Evolutionary conservation across 2,329 filamentous ascomycete genomes (phyloP), one percentile per base, ranked within the genome.

Genomic region (Xylaria polymorpha): DNA sequence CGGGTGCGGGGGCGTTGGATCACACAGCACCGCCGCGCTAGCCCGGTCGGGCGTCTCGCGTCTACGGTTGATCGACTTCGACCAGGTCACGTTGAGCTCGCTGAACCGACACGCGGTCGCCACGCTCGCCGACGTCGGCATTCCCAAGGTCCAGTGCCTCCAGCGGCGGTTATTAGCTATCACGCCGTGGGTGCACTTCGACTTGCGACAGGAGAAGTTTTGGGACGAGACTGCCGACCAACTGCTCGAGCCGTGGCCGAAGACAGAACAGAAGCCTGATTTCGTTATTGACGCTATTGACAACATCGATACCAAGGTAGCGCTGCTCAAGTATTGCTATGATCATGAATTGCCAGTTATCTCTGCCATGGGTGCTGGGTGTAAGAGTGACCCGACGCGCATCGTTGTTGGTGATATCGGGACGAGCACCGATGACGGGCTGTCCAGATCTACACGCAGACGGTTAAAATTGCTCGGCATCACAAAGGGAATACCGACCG

Each of bases 201-300:
- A 99, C 78, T 88, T 94, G 77, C 86, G 90, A 14, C 93, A 94
- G 75, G 92, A 97, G 78, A 90, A 98, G 59, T 98, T 97, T 80
- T 89, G 90, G 70, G 89, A 86, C 56, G 80, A 84, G 18, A 89
- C 85, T 10, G 94, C 94, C 0, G 86, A 87, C 7, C 79, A 82
- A 12, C 83, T 98, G 71, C 83, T 99, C 50, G 88, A 83, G 0
- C 84, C 88, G 0, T 94, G 93, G 90, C 81, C 83, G 35, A 83
- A 82, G 50, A 84, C 81, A 5, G 89, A 84, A 18, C 87, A 86
- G 77, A 86, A 86, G 75, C 94, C 94, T 1, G 91, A 95, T 75
- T 99, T 91, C 77, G 90, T 99, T n/a, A 89, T 99, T 43, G 96
- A 99, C 81, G 97, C 95, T 25, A 99, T 99, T 73, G 96, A 99